These are phyloP conservation scores for Phytophthora vignae DNA, from an alignment of 352 stramenopile species.

Conservation along the genomic window DNA sequence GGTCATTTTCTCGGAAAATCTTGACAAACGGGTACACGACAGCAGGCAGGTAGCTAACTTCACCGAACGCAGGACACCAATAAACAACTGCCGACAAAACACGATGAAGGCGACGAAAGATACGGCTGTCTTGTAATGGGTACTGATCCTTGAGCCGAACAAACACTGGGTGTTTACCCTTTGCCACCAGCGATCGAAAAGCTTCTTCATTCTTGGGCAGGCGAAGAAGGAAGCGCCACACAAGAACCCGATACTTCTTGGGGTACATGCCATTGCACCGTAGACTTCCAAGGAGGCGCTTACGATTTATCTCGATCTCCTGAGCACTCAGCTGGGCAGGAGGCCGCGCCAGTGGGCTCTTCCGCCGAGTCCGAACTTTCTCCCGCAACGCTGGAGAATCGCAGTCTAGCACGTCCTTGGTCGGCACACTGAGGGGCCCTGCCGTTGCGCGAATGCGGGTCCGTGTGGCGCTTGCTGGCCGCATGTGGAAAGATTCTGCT, in stretches of 20 bases:
- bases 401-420: slow-evolving; percentile 4
- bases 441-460: slow-evolving; percentile 11
- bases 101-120: slow-evolving; percentile 81
- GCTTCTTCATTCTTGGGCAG: slow-evolving; percentile 87
- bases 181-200: slow-evolving; percentile 75
- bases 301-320: slow-evolving; percentile 71
- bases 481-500: slow-evolving; percentile 6
- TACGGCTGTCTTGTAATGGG: slow-evolving; percentile 74
- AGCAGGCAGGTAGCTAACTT: slow-evolving; percentile 83
- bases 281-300: slow-evolving; percentile 69
- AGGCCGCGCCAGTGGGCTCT: slow-evolving; percentile 24
- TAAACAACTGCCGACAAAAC: slow-evolving; percentile 88
- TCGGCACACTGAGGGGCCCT: slow-evolving; percentile 19
- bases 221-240: slow-evolving; percentile 85
- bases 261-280: slow-evolving; percentile 81
- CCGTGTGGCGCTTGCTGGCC: slow-evolving; percentile 21
- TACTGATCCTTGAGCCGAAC: slow-evolving; percentile 78
- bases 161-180: slow-evolving; percentile 83
- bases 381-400: slow-evolving; percentile 19
- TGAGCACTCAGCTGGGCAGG: slow-evolving; percentile 31
- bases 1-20: slow-evolving; percentile 85
- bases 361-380: slow-evolving; percentile 15
- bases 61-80: slow-evolving; percentile 92
- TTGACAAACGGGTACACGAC: slow-evolving; percentile 92
- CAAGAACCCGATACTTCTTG: slow-evolving; percentile 82